A percentile compares a stretch with the other conserved stretches of the same genome.
Evolutionary conservation across 305 asterid genomes (phyloP).

Genomic region (Plantago coronopus): DNA sequence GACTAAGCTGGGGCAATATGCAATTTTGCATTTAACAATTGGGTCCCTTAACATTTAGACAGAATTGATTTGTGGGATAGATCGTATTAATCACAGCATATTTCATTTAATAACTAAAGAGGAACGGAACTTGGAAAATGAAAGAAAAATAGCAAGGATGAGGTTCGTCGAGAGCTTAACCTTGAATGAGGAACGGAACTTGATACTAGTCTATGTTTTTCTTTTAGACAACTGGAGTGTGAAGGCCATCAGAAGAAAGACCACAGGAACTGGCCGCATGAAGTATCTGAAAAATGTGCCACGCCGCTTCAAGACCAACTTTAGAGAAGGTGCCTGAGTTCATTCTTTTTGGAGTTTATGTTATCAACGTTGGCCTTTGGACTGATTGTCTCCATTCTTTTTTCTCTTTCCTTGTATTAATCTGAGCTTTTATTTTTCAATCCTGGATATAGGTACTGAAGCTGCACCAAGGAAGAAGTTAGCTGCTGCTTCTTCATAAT

Average conservation of each 20-base stretch:
- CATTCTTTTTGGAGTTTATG: neutral
- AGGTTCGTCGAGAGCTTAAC: too few relatives aligned
- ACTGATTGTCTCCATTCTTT: neutral
- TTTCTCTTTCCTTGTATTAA: neutral
- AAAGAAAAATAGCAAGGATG: too few relatives aligned
- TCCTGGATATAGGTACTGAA: constrained; percentile 18
- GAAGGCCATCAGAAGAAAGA: constrained; percentile 92
- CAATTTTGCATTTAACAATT: too few relatives aligned
- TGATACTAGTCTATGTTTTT: neutral
- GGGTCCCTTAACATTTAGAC: too few relatives aligned
- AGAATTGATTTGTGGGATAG: too few relatives aligned
- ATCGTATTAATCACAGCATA: too few relatives aligned
- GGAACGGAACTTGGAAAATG: too few relatives aligned
- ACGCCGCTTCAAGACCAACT: constrained; percentile 87
- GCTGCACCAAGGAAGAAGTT: constrained; percentile 91
- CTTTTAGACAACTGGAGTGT: constrained; percentile 86
- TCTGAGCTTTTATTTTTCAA: neutral
- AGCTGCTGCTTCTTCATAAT: constrained; percentile 62
- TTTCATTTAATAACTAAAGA: too few relatives aligned
- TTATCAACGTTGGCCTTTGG: neutral
- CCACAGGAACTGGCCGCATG: constrained; percentile 97
- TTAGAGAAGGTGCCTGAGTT: constrained; percentile 67
- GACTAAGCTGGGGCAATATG: too few relatives aligned
- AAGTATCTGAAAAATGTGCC: constrained; percentile 89
- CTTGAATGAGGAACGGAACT: too few relatives aligned